Evolutionary conservation across 2,329 filamentous ascomycete species (phyloP), one percentile per base, ranked within the genome.

Genomic region (Arthroderma uncinatum): DNA sequence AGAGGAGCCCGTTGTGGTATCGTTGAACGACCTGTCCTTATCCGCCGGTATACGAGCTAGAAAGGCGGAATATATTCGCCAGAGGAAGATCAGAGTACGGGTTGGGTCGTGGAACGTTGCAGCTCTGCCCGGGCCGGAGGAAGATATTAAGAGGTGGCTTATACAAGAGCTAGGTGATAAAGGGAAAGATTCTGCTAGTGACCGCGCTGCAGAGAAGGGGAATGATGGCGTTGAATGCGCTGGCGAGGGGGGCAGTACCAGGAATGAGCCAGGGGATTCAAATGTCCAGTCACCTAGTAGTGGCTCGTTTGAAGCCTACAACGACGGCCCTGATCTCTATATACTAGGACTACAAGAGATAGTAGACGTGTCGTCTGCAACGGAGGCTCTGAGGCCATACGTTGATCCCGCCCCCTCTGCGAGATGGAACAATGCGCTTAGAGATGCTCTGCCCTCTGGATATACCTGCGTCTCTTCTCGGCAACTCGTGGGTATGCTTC

Each of bases 81-180:
- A 84, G 44, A 84, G 84, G 68, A 80, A 80, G 54, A 82, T 95
- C 64, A 85, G 84, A 62, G 81, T 98, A 71, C 96, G 96, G 73
- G 80, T 98, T 54, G 93, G 92, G 42, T 86, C 88, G 0, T 98
- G 93, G 93, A 98, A 98, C 71, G 89, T 95, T 14, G 93, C 90
- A 2, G 84, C 86, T 1, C 84, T 87, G 62, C 83, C 87, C 10
- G 89, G 87, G 23, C 90, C 89, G 0, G 90, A 95, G 70, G 87
- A 89, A 63, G 93, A 97, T 67, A 75, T 98, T 4, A 86, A 83
- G 6, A 82, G 81, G 33, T 98, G 93, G 93, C 96, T 98, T 68
- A 80, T 94, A 14, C 4, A 23, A 2, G 34, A 37, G 7, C 34
- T 36, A 1, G 36, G 14, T 42, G 6, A 78, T 82, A 86, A 65